phyloP scores from a whole-genome alignment of 2,329 filamentous ascomycete species.

The Herpotrichia juniperi region DNA sequence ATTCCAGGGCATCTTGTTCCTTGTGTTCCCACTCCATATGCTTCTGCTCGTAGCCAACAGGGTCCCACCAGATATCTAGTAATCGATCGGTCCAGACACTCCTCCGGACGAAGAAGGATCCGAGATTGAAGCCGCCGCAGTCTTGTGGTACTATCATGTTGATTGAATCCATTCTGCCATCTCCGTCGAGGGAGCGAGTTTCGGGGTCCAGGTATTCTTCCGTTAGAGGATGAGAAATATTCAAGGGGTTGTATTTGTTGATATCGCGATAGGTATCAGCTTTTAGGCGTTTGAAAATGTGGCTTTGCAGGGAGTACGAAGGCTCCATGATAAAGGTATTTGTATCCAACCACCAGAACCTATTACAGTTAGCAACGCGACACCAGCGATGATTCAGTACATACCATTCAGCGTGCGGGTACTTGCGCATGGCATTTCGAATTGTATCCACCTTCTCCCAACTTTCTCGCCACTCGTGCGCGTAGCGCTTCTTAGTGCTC shows the following conservation, averaged over 20 bases:
- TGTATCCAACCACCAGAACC: conserved; percentile 99
- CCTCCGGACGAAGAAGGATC: conserved; percentile 89
- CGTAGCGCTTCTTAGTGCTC: conserved; percentile 98
- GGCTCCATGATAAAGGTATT: conserved; percentile 99
- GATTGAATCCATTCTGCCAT: conserved; percentile 78
- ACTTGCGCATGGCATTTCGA: conserved; percentile 86
- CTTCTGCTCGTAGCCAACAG: conserved; percentile 94
- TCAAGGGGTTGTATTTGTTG: conserved; percentile 93
- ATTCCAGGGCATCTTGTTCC: conserved; percentile 93
- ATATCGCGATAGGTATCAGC: conserved; percentile 89
- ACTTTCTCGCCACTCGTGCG: conserved; percentile 98
- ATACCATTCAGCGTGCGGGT: conserved; percentile 95
- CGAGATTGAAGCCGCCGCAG: conserved; percentile 94
- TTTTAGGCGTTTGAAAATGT: conserved; percentile 83
- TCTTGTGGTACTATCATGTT: conserved; percentile 91
- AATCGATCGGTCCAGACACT: conserved; percentile 89
- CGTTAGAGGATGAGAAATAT: conserved; percentile 83
- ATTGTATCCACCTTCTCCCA: conserved; percentile 99
- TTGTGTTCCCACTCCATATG: conserved; percentile 99
- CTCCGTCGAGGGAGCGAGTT: conserved; percentile 74
- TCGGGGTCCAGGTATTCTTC: conserved; percentile 77
- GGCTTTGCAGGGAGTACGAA: conserved; percentile 82
- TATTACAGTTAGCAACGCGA: conserved; percentile 51
- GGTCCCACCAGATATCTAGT: conserved; percentile 98
- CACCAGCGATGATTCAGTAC: conserved; percentile 33